Evolutionary conservation across 176 grass and related monocot species (phyloP), one percentile per base, ranked within the genome.

Genomic region (Eleusine indica): DNA sequence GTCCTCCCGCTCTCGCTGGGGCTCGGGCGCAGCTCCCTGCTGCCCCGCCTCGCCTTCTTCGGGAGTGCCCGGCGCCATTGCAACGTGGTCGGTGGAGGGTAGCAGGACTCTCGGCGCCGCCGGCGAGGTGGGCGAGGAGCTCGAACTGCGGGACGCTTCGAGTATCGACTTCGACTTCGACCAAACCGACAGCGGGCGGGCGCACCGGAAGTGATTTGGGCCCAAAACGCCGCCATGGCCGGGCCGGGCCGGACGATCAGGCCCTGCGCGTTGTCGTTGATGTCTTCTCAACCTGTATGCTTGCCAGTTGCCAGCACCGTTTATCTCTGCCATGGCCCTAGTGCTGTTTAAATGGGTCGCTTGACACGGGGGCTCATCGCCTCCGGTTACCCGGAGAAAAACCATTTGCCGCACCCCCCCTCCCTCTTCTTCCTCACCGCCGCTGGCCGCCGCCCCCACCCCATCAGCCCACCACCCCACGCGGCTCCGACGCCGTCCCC

Each of bases 91-190:
- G 25, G 62, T 40, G 10, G 57, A 67, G 30, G 9, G 65, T 67
- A 30, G 68, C 13, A 60, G 77, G 52, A 40, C 51, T 57, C 18
- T 30, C 19, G 8, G 72, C 37, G 53, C 52, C 71, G 32, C 73
- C 73, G 51, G 53, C 18, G 74, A 76, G 73, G 22, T 70, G 40
- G 41, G 28, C 72, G 48, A 56, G 77, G 64, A 80, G 64, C 63
- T 53, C 65, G 63, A 66, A 78, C 40, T 5, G 43, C 28, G 9
- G 32, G 11, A 66, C 42, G 61, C 40, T 65, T 19, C 40, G 57
- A 46, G 21, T 10, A 15, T 51, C 13, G 49, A 16, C 3, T 52
- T 28, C 21, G 12, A 21, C 42, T 11, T 42, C 62, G 75, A 9
- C 58, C n/a, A n/a, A 48, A 3, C 42, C 18, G 68, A 6, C n/a